These are phyloP conservation scores for Hypholoma fasciculare DNA, from an alignment of 768 basidiomycete species.

Conservation along the genomic window DNA sequence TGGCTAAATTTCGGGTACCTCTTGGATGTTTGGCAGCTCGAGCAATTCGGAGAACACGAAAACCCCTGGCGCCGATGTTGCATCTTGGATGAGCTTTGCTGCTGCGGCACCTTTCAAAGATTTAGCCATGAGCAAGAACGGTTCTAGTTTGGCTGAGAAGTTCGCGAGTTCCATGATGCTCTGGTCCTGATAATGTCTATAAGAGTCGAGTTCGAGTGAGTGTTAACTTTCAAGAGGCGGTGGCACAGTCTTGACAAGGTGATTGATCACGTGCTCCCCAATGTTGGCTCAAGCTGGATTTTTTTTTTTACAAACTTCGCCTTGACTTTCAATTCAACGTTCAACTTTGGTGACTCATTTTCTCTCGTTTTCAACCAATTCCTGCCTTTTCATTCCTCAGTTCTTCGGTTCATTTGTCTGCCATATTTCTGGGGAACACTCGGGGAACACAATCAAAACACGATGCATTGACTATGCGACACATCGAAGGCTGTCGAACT, in stretches of 20 bases:
- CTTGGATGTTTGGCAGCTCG: slow-evolving; percentile 78
- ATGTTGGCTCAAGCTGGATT: too few relatives aligned
- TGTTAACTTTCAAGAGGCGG: not conserved
- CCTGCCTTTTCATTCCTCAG: too few relatives aligned
- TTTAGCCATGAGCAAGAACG: slow-evolving; percentile 89
- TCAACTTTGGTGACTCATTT: too few relatives aligned
- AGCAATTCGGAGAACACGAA: slow-evolving; percentile 92
- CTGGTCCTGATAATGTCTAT: not conserved
- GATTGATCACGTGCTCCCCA: too few relatives aligned
- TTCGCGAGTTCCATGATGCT: slow-evolving; percentile 61
- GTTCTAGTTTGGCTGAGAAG: slow-evolving; percentile 75
- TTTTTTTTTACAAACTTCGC: too few relatives aligned
- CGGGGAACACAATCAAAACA: too few relatives aligned
- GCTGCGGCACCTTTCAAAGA: slow-evolving; percentile 91
- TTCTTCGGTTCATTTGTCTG: too few relatives aligned
- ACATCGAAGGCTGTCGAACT: too few relatives aligned
- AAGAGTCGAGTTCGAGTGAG: not conserved
- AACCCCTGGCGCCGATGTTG: slow-evolving; percentile 85
- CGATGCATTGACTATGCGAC: too few relatives aligned
- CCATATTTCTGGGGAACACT: too few relatives aligned
- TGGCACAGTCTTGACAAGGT: not conserved
- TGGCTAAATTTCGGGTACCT: slow-evolving; percentile 47
- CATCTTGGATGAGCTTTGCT: slow-evolving; percentile 85
- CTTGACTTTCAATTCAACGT: too few relatives aligned
- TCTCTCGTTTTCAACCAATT: too few relatives aligned